Conservation (phyloP, 768 basidiomycete species). For the Grammothele lineata region DNA sequence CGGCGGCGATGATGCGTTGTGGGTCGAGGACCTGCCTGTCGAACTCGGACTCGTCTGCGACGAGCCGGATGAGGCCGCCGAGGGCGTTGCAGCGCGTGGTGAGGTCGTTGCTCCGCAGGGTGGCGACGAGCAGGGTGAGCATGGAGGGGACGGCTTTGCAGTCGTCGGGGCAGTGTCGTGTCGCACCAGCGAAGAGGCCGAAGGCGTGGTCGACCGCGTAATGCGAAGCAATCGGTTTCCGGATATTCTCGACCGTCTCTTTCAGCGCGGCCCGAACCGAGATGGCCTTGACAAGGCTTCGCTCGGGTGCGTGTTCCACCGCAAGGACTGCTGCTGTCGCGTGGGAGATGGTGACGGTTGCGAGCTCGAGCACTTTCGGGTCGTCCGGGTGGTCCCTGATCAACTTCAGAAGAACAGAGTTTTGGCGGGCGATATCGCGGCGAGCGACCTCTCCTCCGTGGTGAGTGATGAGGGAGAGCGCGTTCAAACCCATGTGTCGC, state of each 20-base stretch:
- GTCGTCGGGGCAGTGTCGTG: conserved; percentile 40
- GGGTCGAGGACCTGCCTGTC: conserved; percentile 50
- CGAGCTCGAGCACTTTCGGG: conserved; percentile 43
- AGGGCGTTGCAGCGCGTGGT: conserved; percentile 47
- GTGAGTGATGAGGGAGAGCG: conserved; percentile 56
- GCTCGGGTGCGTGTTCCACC: conserved; percentile 33
- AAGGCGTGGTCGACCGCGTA: conserved; percentile 50
- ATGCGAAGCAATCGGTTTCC: conserved; percentile 37
- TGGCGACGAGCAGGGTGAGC: conserved; percentile 50
- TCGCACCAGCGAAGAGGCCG: conserved; percentile 40
- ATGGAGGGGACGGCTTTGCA: conserved; percentile 41
- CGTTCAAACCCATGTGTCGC: conserved; percentile 49
- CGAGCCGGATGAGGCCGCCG: conserved; percentile 49
- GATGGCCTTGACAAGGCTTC: conserved; percentile 35
- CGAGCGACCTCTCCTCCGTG: conserved; percentile 52
- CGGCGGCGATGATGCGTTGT: conserved; percentile 36
- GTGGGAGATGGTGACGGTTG: conserved; percentile 50
- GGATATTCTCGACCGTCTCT: conserved; percentile 37
- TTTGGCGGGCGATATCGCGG: conserved; percentile 45
- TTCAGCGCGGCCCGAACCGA: conserved; percentile 36
- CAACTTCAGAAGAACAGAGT: conserved; percentile 39
- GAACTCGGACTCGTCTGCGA: conserved; percentile 36
- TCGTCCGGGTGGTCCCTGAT: conserved; percentile 51
- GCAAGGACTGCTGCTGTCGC: conserved; percentile 33
- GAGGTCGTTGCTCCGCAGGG: conserved; percentile 52